phyloP scores from a whole-genome alignment of 306 rosid genomes.

The Vachellia collinsii region DNA sequence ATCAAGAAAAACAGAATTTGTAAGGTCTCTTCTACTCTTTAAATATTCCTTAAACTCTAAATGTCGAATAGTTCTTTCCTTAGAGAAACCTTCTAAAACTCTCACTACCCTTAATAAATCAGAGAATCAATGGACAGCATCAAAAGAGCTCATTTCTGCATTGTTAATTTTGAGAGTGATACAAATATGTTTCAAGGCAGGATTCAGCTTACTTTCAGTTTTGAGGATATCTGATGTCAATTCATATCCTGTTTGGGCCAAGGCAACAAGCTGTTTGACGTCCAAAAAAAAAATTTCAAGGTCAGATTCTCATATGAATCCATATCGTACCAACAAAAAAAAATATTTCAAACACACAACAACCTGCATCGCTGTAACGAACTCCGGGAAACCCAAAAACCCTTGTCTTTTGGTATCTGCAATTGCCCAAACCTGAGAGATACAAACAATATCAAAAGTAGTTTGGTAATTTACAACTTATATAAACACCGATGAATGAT shows the following conservation, averaged over 20 bases:
- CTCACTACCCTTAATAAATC: not conserved
- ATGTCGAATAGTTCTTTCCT: not conserved
- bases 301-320: not conserved
- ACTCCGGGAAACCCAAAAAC: conserved; percentile 67
- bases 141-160: not conserved
- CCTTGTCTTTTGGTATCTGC: conserved; percentile 84
- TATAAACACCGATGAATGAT: not conserved
- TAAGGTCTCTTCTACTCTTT: not conserved
- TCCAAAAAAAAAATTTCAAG: conserved; percentile 14
- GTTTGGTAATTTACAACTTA: not conserved
- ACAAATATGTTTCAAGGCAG: not conserved
- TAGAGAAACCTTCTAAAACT: not conserved
- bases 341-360: not conserved
- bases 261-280: conserved; percentile 63
- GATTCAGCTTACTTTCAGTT: conserved; percentile 54
- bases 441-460: not conserved
- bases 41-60: not conserved
- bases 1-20: not conserved
- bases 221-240: conserved; percentile 62
- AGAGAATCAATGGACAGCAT: not conserved
- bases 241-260: conserved; percentile 79
- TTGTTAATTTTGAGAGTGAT: not conserved
- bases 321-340: not conserved
- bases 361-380: conserved; percentile 89
- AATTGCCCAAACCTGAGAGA: conserved; percentile 71